phyloP scores from a whole-genome alignment of 805 yeast species.

The Starmerella tilneyi region DNA sequence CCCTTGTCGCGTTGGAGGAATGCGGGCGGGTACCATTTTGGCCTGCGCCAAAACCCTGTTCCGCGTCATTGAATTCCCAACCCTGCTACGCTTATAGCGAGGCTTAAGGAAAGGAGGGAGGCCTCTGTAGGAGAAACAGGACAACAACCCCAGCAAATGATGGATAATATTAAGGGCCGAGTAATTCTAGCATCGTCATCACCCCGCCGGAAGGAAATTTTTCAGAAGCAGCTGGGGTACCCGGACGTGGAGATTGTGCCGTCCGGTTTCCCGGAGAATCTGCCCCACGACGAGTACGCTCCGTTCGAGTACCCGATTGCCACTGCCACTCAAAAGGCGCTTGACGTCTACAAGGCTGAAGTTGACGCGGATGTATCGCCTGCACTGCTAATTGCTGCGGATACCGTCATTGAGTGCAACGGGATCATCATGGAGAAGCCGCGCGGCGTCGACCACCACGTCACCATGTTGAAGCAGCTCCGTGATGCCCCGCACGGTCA shows the following conservation, averaged over 20 bases:
- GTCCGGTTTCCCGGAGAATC: constrained; percentile 68
- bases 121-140: no score
- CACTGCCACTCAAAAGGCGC: constrained; percentile 61
- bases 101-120: neutral
- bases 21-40: no score
- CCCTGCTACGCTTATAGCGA: neutral
- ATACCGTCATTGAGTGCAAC: constrained; percentile 57
- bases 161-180: constrained; percentile 20
- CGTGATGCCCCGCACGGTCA: constrained; percentile 39
- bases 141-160: neutral
- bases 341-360: constrained; percentile 42
- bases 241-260: constrained; percentile 37
- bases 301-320: constrained; percentile 54
- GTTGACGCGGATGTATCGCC: constrained; percentile 31
- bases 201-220: constrained; percentile 66
- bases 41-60: no score
- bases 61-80: no score
- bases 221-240: constrained; percentile 39
- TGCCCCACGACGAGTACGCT: constrained; percentile 43
- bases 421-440: constrained; percentile 75
- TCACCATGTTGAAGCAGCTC: constrained; percentile 40
- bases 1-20: no score
- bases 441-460: constrained; percentile 40
- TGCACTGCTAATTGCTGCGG: constrained; percentile 47
- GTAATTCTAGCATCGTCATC: constrained; percentile 75